Base-by-base conservation (phyloP, 495 filamentous ascomycete genomes). In the Viridothelium virens region DNA sequence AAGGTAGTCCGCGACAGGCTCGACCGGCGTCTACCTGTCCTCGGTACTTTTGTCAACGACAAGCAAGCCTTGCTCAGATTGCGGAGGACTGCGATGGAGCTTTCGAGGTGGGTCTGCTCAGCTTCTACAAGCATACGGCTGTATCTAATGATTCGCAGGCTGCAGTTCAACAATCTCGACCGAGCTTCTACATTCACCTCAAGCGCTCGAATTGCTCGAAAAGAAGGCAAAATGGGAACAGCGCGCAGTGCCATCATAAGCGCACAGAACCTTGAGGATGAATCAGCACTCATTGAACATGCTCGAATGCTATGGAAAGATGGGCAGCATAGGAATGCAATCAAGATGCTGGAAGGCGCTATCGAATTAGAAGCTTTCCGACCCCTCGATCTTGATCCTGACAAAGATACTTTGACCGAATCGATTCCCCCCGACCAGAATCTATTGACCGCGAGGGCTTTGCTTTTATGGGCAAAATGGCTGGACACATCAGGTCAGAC, bases 41-140 rank as follows among this genome's bases (percentile, higher is more conserved):
- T 99, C 10, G 94, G 94, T 2, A 87, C 91, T 3, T 96, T 91
- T 71, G 84, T 89, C 36, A 84, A 87, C 50, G 91, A 97, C 72
- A 97, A 97, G 74, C 93, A 97, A 74, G 96, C 96, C 71, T 76
- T 99, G 36, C 82, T 99, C n/a, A 89, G 92, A 2, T 80, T 97
- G 31, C 82, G 92, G 63, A 83, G 93, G 66, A 92, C 92, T 39
- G 85, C 87, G 1, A 96, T 97, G 91, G 84, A 91, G 68, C 70
- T 91, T 67, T 84, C 84, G 68, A 74, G 77, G 87, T 87, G 79
- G 66, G 81, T 14, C 36, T 11, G 5, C 11, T 53, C 48, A 14
- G 36, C 7, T 5, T 53, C 2, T 34, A 36, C 3, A 10, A 11
- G n/a, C 25, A n/a, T 10, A 7, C 10, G 31, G 6, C 7, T 10